Percentiles rank a stretch among this genome's conserved stretches.
phyloP scores from a whole-genome alignment of 371 early-diverging fungal genomes.

The Mucor ambiguus region DNA sequence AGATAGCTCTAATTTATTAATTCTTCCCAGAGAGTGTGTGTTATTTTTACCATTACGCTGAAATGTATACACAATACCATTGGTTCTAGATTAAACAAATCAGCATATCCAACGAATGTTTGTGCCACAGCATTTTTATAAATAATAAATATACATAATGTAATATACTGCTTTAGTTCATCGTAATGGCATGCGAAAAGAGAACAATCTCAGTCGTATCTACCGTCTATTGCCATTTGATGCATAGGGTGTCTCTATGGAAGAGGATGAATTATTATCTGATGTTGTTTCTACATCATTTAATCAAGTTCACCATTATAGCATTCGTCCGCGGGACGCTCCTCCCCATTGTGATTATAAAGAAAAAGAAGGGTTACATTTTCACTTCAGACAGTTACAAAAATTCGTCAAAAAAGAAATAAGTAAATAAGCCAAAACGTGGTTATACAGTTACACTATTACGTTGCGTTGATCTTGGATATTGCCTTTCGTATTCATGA shows the following conservation, averaged over 20 bases:
- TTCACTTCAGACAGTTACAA: neutral
- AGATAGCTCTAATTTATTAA: neutral
- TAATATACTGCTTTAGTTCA: neutral
- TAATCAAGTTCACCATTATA: neutral
- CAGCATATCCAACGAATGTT: neutral
- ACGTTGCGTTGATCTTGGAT: neutral
- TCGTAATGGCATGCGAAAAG: neutral
- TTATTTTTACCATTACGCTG: neutral
- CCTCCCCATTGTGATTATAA: neutral
- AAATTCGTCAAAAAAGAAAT: neutral
- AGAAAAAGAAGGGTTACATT: conserved; percentile 3
- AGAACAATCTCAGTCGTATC: neutral
- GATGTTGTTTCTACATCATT: neutral
- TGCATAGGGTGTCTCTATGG: neutral
- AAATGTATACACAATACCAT: neutral
- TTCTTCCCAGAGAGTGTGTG: neutral
- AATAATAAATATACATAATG: neutral
- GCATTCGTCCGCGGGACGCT: neutral
- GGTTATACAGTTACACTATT: neutral
- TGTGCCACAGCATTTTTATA: neutral
- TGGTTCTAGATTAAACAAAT: neutral
- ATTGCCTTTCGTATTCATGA: neutral
- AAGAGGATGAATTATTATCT: neutral
- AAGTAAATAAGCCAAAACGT: neutral
- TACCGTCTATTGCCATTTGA: neutral